Evolutionary conservation across 371 early-diverging fungal species (phyloP), one percentile per base, ranked within the genome.

Genomic region (Mortierella polycephala): DNA sequence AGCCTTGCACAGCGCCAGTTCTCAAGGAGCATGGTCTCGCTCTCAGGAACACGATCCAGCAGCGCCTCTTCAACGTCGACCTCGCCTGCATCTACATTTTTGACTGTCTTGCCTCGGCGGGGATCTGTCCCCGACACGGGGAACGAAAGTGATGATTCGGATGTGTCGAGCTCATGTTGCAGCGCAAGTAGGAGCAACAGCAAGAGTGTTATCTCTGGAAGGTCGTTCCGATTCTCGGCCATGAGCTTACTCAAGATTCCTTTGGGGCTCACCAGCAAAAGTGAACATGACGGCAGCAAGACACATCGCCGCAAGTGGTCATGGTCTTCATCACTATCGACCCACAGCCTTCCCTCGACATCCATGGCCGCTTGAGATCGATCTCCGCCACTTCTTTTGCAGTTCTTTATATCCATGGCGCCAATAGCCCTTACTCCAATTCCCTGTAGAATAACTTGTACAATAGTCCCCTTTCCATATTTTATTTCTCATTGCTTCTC

Each of bases 231-330:
- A 23, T 45, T 56, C 10, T 39, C 57, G 16, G 58, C 51, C 13
- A 14, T 49, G 23, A 65, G 20, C 13, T 9, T 65, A 18, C 12
- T 37, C 42, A 65, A 42, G 44, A 39, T 51, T 14, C 42, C 49
- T 12, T 49, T 45, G n/a, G 45, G 20, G 16, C 8, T 49, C 23
- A 20, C 47, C 7, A n/a, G 45, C 30, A 62, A 50, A 13, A 30
- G 50, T 2, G 5, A 20, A 1, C 14, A 46, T 7, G 39, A 30
- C 20, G 20, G 47, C 13, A 30, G 57, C 21, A 69, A 52, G 62
- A 54, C 70, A 8, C 64, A 65, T 51, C 65, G 52, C 39, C 71
- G 63, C 63, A 66, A 67, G 62, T 66, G 73, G 67, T 66, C 67
- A 13, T 53, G 66, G 67, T 62, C 67, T 41, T 50, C 63, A 9